A percentile compares a stretch with the other conserved stretches of the same genome.
Evolutionary conservation across 73 alveolate species (phyloP).

Genomic region (Symbiodinium natans): DNA sequence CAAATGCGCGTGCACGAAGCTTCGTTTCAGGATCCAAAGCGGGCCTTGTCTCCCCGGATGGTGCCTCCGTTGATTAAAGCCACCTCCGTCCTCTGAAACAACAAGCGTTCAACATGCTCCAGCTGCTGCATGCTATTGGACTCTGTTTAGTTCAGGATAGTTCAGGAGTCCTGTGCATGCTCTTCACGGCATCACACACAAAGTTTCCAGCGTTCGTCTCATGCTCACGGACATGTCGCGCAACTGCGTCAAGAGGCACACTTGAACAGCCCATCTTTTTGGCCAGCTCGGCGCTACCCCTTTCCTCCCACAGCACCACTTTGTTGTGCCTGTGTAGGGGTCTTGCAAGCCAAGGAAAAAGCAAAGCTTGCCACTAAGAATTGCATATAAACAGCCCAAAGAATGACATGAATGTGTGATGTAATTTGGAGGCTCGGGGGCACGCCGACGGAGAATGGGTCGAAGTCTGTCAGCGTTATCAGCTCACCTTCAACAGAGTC

Average conservation of each 20-base stretch:
- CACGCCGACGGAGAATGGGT: not conserved
- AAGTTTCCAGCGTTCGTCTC: conserved; percentile 60
- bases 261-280: conserved; percentile 28
- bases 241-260: conserved; percentile 34
- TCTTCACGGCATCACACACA: conserved; percentile 46
- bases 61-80: conserved; percentile 63
- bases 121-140: too few relatives aligned
- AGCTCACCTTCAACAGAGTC: conserved; percentile 27
- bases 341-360: too few relatives aligned
- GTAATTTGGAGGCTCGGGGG: not conserved
- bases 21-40: too few relatives aligned
- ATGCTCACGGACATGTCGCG: conserved; percentile 54
- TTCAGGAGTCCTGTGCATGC: conserved; percentile 48
- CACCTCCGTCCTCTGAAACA: conserved; percentile 13
- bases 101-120: too few relatives aligned
- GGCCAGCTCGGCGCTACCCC: conserved; percentile 53
- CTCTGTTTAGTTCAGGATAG: too few relatives aligned
- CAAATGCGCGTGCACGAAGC: too few relatives aligned
- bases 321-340: not conserved
- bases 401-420: too few relatives aligned
- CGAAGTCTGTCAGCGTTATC: not conserved
- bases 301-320: conserved; percentile 80
- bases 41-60: conserved; percentile 86
- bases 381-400: too few relatives aligned
- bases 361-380: too few relatives aligned